Conservation (phyloP, 257 asterid species). For the Solanum bukasovii region DNA sequence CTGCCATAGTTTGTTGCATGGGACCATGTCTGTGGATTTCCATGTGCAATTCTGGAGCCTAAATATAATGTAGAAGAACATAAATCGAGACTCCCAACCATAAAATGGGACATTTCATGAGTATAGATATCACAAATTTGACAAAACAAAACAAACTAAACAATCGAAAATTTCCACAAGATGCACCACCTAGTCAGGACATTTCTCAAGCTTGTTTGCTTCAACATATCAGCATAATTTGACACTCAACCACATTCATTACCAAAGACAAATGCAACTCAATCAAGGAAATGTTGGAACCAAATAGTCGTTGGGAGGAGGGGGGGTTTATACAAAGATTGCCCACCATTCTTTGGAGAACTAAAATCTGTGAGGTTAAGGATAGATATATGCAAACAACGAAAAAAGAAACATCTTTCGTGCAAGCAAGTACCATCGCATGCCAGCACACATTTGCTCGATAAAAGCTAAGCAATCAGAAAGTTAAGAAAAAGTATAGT, state of each 20-base stretch:
- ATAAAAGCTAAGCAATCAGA: background rate
- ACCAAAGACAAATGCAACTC: background rate
- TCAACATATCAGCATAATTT: background rate
- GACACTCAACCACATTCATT: background rate
- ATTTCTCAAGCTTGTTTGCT: background rate
- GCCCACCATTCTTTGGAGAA: background rate
- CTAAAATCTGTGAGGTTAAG: background rate
- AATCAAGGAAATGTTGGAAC: background rate
- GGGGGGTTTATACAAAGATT: background rate
- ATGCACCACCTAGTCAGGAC: background rate
- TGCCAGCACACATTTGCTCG: background rate
- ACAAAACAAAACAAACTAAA: background rate
- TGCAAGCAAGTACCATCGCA: background rate
- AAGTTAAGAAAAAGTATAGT: background rate
- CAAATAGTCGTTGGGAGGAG: background rate
- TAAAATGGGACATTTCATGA: background rate
- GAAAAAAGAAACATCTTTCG: background rate
- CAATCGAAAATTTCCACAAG: background rate
- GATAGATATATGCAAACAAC: background rate
- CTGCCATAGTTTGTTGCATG: slow-evolving; percentile 57
- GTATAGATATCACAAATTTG: background rate
- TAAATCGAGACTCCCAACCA: background rate
- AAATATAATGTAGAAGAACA: background rate
- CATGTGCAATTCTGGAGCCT: slow-evolving; percentile 81
- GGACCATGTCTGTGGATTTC: slow-evolving; percentile 80